Percentiles rank a stretch among this genome's conserved stretches.
These are phyloP conservation scores for Crepidotus variabilis DNA, from an alignment of 768 basidiomycete genomes.

Conservation along the genomic window DNA sequence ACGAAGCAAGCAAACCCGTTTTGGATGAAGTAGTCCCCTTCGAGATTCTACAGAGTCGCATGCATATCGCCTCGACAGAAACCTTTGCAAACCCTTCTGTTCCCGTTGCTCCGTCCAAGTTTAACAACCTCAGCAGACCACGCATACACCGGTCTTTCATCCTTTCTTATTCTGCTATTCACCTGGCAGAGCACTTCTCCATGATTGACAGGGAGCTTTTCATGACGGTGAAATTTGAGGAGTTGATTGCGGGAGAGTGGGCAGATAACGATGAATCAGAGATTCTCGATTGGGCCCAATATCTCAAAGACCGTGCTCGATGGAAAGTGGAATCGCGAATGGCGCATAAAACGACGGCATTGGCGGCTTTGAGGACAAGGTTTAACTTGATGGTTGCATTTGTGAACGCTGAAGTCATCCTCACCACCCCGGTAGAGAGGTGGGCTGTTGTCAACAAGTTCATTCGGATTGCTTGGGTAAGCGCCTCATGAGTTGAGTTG, in stretches of 20 bases:
- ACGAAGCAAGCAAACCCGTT: constrained; percentile 42
- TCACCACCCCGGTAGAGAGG: constrained; percentile 67
- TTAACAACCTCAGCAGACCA: too few relatives aligned
- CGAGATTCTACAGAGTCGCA: constrained; percentile 61
- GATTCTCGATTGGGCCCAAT: constrained; percentile 81
- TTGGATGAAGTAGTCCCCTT: constrained; percentile 61
- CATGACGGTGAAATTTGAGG: constrained; percentile 81
- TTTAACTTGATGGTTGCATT: constrained; percentile 87
- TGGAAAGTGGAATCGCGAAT: constrained; percentile 61
- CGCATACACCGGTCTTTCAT: constrained; percentile 50
- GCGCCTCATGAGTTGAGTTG: constrained; percentile 20
- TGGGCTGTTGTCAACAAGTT: constrained; percentile 69
- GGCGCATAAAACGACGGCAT: constrained; percentile 62
- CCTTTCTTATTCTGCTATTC: constrained; percentile 54
- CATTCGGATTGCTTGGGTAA: constrained; percentile 81
- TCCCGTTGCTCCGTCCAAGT: constrained; percentile 3
- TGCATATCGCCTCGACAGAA: constrained; percentile 28
- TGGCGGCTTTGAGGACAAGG: constrained; percentile 72
- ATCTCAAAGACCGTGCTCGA: constrained; percentile 68
- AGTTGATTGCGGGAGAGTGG: constrained; percentile 77
- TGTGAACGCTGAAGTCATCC: constrained; percentile 73
- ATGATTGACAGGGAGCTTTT: constrained; percentile 90
- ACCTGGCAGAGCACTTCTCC: constrained; percentile 72
- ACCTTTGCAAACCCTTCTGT: constrained; percentile 9
- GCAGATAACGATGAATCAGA: constrained; percentile 58